Base-by-base conservation (phyloP, 1,284 basidiomycete genomes). In the Erythrobasidium hasegawianum region DNA sequence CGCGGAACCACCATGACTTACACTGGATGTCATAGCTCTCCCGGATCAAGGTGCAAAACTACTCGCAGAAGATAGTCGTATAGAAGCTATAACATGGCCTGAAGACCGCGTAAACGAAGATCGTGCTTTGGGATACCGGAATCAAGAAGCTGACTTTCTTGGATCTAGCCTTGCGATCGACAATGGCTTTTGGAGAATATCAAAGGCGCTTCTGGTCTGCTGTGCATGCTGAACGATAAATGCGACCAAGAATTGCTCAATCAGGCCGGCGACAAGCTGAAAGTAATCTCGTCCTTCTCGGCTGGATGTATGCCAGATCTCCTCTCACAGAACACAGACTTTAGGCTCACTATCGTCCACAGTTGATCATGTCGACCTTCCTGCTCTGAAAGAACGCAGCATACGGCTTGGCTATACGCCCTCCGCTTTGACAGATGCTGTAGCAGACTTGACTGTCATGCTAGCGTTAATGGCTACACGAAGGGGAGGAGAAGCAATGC, bases 391-490 rank as follows among this genome's bases (percentile, higher is more conserved):
- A n/a, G 78, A 81, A 70, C 82, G 85, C 16, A 81, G 83, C 1
- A 82, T 97, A 68, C 84, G 83, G 55, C 78, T 97, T 11, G 95
- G 95, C 3, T 91, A 93, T 77, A 97, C 67, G 26, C 70, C 65
- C 2, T 72, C 74, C 10, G 71, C 72, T 1, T 33, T 72, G 20
- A 75, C 71, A 16, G 65, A 57, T 43, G 68, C 71, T 87, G 91
- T 93, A 38, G 93, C 94, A 10, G 94, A 97, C 76, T 77, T 90
- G 10, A 84, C 87, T 0, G 81, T 95, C 49, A 89, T 95, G 85
- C 83, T 98, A 3, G 86, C 87, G 0, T 82, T 98, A 33, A 96
- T 95, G 90, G 89, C 91, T 0, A 84, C 87, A 58, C 83, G 94
- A 18, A 87, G 90, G 55, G 87, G 81, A 1, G 85, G 85, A 39